A percentile compares a stretch with the other conserved stretches of the same genome.
These are phyloP conservation scores for Talaromyces atroroseus DNA, from an alignment of 2,329 filamentous ascomycete genomes.

Conservation along the genomic window DNA sequence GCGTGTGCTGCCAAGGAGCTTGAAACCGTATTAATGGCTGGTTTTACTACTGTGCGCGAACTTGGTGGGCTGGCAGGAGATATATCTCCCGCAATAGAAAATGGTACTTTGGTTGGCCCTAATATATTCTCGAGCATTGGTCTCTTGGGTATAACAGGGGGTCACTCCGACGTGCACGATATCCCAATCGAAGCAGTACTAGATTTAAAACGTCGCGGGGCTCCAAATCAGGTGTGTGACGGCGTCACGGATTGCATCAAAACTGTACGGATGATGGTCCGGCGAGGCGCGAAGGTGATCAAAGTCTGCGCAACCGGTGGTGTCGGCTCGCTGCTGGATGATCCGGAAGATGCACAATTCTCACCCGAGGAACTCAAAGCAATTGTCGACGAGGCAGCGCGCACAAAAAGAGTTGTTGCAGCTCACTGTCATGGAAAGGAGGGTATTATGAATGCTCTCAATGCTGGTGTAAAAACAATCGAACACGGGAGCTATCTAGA, in stretches of 20 bases:
- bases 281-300: conserved; percentile 46
- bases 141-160: conserved; percentile 44
- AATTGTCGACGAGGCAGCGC: conserved; percentile 42
- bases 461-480: conserved; percentile 43
- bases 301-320: conserved; percentile 45
- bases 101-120: conserved; percentile 43
- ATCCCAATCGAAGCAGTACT: conserved; percentile 32
- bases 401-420: conserved; percentile 37
- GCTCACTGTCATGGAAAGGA: conserved; percentile 45
- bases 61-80: conserved; percentile 45
- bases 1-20: conserved; percentile 40
- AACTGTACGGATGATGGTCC: conserved; percentile 40
- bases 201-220: conserved; percentile 27
- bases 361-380: conserved; percentile 40
- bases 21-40: conserved; percentile 40
- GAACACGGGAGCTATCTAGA: conserved; percentile 48
- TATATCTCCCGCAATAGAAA: conserved; percentile 38
- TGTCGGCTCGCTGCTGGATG: conserved; percentile 39
- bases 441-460: conserved; percentile 43
- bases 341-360: conserved; percentile 42
- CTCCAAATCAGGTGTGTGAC: conserved; percentile 38
- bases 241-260: conserved; percentile 44
- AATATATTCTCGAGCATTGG: conserved; percentile 46
- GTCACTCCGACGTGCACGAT: conserved; percentile 45
- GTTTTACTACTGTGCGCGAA: conserved; percentile 50